These are phyloP conservation scores for Picochlorum sp. DNA, from an alignment of 139 green algal genomes.

Conservation along the genomic window DNA sequence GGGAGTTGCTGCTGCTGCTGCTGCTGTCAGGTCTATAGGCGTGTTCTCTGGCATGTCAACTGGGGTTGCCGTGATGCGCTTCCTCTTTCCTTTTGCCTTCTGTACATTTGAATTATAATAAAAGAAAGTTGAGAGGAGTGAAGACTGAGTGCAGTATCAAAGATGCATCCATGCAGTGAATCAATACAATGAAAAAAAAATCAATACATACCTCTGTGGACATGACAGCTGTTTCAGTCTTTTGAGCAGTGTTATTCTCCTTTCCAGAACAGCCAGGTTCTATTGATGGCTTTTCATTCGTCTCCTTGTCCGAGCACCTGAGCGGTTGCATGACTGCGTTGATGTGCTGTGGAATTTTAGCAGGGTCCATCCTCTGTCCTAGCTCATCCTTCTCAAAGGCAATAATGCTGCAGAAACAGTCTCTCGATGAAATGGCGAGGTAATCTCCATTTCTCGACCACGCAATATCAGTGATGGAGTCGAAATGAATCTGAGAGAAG, in stretches of 20 bases:
- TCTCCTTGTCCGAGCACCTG: background rate
- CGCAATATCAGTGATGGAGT: conserved; percentile 90
- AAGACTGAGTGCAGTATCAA: too few species aligned
- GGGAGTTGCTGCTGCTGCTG: background rate
- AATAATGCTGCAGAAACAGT: conserved; percentile 62
- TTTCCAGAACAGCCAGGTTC: background rate
- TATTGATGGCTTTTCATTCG: background rate
- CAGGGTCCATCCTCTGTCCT: conserved; percentile 31
- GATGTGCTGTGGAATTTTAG: conserved; percentile 40
- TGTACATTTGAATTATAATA: background rate
- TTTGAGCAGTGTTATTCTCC: background rate
- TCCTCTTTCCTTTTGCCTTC: background rate
- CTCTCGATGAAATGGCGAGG: conserved; percentile 73
- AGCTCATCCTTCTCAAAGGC: conserved; percentile 69
- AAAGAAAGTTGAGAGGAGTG: too few species aligned
- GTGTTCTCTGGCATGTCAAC: background rate
- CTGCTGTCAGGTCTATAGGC: background rate
- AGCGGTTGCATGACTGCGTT: background rate
- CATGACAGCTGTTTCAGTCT: too few species aligned
- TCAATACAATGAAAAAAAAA: too few species aligned
- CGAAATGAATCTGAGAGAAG: conserved; percentile 77
- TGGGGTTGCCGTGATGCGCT: background rate
- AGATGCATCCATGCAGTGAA: too few species aligned
- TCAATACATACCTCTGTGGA: too few species aligned
- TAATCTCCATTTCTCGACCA: conserved; percentile 74